These are phyloP conservation scores for Vitis riparia DNA, from an alignment of 164 flowering plant species.

Conservation along the genomic window DNA sequence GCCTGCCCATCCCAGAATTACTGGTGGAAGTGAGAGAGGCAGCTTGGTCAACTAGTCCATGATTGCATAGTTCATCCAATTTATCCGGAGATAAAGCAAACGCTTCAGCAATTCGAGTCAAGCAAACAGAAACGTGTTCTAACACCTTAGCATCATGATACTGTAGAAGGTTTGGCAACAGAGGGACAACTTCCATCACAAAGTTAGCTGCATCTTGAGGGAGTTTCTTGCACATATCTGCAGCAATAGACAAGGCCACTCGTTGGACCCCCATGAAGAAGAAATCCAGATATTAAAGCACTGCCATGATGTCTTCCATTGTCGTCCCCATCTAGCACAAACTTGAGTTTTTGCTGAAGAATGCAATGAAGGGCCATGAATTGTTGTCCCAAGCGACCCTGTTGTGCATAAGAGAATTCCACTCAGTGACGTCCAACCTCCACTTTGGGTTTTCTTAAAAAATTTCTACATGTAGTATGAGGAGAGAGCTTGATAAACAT, in stretches of 20 bases:
- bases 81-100: slow-evolving; percentile 89
- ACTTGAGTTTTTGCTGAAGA: too few species aligned
- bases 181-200: slow-evolving; percentile 98
- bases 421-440: slow-evolving; percentile 86
- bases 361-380: slow-evolving; percentile 20
- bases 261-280: slow-evolving; percentile 44
- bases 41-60: slow-evolving; percentile 93
- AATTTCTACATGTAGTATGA: slow-evolving; percentile 76
- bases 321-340: too few species aligned
- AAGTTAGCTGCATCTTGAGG: slow-evolving; percentile 96
- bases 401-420: slow-evolving; percentile 79
- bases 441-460: slow-evolving; percentile 54
- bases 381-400: slow-evolving; percentile 30
- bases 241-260: slow-evolving; percentile 96
- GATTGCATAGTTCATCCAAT: slow-evolving; percentile 92
- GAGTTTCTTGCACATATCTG: slow-evolving; percentile 41
- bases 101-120: slow-evolving; percentile 96
- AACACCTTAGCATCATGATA: slow-evolving; percentile 96
- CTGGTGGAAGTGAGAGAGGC: slow-evolving; percentile 81
- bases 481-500: slow-evolving; percentile 65
- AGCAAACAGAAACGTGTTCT: slow-evolving; percentile 95
- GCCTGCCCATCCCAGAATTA: slow-evolving; percentile 94
- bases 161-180: slow-evolving; percentile 90
- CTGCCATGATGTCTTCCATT: too few species aligned
- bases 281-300: not conserved